Evolutionary conservation across 2,329 filamentous ascomycete species (phyloP).

Genomic region (Chalaropsis ovoidea): DNA sequence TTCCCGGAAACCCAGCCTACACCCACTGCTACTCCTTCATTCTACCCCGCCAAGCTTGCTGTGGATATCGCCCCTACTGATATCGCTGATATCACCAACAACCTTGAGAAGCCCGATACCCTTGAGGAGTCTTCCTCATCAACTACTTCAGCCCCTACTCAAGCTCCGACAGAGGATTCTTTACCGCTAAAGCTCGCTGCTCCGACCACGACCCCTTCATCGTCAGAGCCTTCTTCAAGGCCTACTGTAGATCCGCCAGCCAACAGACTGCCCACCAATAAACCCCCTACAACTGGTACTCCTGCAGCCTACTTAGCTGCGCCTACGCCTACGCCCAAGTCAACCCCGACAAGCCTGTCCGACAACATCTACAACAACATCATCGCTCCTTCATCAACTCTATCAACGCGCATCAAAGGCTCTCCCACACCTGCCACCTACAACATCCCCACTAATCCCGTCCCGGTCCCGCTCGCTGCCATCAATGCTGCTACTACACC

Average conservation of each 20-base stretch:
- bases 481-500: neutral
- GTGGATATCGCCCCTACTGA: neutral
- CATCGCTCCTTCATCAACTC: constrained; percentile 18
- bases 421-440: neutral
- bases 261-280: neutral
- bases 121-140: constrained; percentile 11
- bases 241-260: neutral
- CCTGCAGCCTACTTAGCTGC: neutral
- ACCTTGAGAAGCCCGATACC: constrained; percentile 15
- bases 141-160: neutral
- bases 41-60: neutral
- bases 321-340: neutral
- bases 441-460: neutral
- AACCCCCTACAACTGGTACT: neutral
- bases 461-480: neutral
- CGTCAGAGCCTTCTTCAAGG: neutral
- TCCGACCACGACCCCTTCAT: neutral
- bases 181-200: neutral
- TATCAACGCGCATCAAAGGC: neutral
- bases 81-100: constrained; percentile 14
- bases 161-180: neutral
- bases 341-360: constrained; percentile 12
- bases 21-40: neutral
- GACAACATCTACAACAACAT: constrained; percentile 21
- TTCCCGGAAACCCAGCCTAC: neutral